Evolutionary conservation across 352 stramenopile species (phyloP).

Genomic region (Globisporangium sylvaticum): DNA sequence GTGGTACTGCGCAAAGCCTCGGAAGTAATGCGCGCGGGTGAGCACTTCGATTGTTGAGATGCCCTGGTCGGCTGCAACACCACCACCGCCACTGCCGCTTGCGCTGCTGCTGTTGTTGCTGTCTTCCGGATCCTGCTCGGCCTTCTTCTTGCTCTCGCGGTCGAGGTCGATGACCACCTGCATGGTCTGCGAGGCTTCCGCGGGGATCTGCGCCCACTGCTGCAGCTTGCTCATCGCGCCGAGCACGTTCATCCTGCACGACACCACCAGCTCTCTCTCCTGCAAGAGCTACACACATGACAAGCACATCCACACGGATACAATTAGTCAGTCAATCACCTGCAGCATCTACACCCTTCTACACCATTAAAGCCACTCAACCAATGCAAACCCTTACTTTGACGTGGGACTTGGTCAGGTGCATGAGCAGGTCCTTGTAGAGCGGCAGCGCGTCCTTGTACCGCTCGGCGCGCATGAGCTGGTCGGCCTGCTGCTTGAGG

Average conservation of each 20-base stretch:
- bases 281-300: slow-evolving; percentile 30
- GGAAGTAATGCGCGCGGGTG: slow-evolving; percentile 55
- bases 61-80: background rate
- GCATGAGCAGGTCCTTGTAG: slow-evolving; percentile 70
- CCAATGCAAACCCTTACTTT: slow-evolving; percentile 22
- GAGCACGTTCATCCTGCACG: slow-evolving; percentile 68
- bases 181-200: slow-evolving; percentile 44
- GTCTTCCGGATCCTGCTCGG: background rate
- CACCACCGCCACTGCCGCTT: background rate
- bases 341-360: background rate
- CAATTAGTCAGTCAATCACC: background rate
- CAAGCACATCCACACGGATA: background rate
- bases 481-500: slow-evolving; percentile 68
- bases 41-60: slow-evolving; percentile 21
- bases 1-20: slow-evolving; percentile 51
- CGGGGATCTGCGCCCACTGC: slow-evolving; percentile 42
- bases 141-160: slow-evolving; percentile 17
- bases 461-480: slow-evolving; percentile 48
- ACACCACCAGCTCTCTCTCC: slow-evolving; percentile 56
- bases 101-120: slow-evolving; percentile 5
- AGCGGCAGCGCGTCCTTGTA: slow-evolving; percentile 51
- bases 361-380: background rate
- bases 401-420: slow-evolving; percentile 65
- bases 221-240: slow-evolving; percentile 53
- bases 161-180: slow-evolving; percentile 43